These are phyloP conservation scores for Blepharisma stoltei DNA, from an alignment of 73 alveolate species.

Conservation along the genomic window DNA sequence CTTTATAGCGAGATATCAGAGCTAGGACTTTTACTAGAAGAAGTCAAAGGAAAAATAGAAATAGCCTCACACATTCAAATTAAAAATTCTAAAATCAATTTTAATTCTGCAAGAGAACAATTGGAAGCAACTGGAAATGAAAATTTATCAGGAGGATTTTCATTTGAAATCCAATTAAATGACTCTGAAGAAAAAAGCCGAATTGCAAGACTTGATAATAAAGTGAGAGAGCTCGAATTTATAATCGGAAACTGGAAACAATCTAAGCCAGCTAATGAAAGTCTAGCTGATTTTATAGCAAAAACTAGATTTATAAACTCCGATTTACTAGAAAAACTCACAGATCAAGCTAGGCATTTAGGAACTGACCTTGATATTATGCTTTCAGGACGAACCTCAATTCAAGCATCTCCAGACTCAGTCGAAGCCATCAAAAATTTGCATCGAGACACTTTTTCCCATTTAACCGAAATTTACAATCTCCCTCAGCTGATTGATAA, in stretches of 20 bases:
- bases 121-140: too few relatives aligned
- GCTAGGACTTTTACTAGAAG: too few relatives aligned
- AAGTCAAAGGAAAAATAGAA: too few relatives aligned
- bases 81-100: too few relatives aligned
- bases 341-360: slow-evolving; percentile 22
- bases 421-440: neutral
- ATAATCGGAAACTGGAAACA: slow-evolving; percentile 7
- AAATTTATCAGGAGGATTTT: neutral
- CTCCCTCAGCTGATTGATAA: neutral
- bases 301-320: neutral
- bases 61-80: too few relatives aligned
- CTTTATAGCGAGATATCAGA: too few relatives aligned
- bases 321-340: slow-evolving; percentile 6
- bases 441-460: slow-evolving; percentile 4
- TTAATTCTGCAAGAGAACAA: too few relatives aligned
- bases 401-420: neutral
- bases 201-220: neutral
- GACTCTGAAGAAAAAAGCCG: slow-evolving; percentile 10
- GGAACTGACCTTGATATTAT: slow-evolving; percentile 18
- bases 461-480: neutral
- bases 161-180: neutral
- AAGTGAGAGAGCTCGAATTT: slow-evolving; percentile 21
- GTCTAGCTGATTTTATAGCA: slow-evolving; percentile 2
- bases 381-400: neutral
- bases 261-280: slow-evolving; percentile 7